Evolutionary conservation across 257 asterid species (phyloP).

Genomic region (Sherardia arvensis): DNA sequence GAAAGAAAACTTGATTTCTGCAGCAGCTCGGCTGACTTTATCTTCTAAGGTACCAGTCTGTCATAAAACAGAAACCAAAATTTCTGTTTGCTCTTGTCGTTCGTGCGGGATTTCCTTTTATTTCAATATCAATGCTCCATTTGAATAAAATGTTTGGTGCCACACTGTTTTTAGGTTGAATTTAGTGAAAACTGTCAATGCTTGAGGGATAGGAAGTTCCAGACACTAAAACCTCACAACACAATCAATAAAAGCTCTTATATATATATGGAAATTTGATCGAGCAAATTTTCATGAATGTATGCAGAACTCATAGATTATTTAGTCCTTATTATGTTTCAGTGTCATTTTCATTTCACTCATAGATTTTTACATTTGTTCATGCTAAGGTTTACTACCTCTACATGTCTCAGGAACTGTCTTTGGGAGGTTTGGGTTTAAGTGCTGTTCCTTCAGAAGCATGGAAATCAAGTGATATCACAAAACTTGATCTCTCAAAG

Average conservation of each 20-base stretch:
- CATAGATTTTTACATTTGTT: neutral
- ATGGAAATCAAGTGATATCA: slow-evolving; percentile 59
- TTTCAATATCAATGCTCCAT: neutral
- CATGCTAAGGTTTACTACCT: slow-evolving; percentile 5
- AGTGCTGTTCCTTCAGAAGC: slow-evolving; percentile 66
- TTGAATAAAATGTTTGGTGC: neutral
- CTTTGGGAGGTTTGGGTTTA: slow-evolving; percentile 57
- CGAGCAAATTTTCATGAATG: neutral
- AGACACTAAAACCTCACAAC: neutral
- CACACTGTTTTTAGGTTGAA: neutral
- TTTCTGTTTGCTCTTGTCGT: neutral
- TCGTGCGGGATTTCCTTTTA: slow-evolving; percentile 2
- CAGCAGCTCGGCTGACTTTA: slow-evolving; percentile 69
- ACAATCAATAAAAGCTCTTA: neutral
- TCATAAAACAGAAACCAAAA: neutral
- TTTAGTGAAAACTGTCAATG: neutral
- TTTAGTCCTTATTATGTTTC: neutral
- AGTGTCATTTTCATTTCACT: no score
- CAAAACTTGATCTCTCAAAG: slow-evolving; percentile 70
- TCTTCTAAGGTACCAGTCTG: slow-evolving; percentile 51
- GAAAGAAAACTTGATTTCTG: slow-evolving; percentile 53
- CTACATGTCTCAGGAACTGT: slow-evolving; percentile 61
- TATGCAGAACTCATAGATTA: neutral
- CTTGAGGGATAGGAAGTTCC: neutral
- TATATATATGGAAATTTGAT: neutral